A percentile compares a stretch with the other conserved stretches of the same genome.
Conservation (phyloP, 2,329 filamentous ascomycete genomes). For the Apiospora koreana region DNA sequence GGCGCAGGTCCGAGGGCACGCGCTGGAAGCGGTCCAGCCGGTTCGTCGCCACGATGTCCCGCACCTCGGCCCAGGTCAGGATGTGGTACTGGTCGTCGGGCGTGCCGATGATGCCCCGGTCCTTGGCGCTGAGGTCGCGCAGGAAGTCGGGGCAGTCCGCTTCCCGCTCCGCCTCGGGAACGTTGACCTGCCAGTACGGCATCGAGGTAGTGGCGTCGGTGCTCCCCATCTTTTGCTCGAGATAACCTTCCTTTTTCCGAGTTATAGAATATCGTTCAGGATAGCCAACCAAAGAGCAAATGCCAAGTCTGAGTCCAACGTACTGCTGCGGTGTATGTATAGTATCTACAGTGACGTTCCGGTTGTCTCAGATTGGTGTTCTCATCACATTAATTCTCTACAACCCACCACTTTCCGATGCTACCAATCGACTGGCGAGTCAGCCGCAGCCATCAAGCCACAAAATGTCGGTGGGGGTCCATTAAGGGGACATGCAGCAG, state of each 20-base stretch:
- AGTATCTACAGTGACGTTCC: background rate
- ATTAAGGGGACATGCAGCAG: background rate
- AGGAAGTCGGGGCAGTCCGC: slow-evolving; percentile 73
- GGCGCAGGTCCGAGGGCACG: slow-evolving; percentile 73
- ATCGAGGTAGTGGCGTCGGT: slow-evolving; percentile 24
- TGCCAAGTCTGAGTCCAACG: background rate
- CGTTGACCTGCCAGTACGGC: slow-evolving; percentile 84
- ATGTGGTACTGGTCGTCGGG: slow-evolving; percentile 65
- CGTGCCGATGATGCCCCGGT: slow-evolving; percentile 68
- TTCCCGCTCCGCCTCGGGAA: slow-evolving; percentile 63
- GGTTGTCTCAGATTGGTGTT: background rate
- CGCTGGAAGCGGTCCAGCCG: slow-evolving; percentile 76
- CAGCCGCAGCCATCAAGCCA: slow-evolving; percentile 1
- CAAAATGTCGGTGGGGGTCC: background rate
- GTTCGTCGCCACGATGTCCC: slow-evolving; percentile 62
- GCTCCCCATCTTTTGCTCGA: slow-evolving; percentile 37
- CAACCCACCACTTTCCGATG: background rate
- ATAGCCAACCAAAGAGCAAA: background rate
- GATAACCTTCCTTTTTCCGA: background rate
- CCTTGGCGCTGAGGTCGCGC: slow-evolving; percentile 63
- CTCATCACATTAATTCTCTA: background rate
- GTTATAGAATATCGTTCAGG: background rate
- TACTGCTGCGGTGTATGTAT: background rate
- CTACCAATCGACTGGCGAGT: background rate
- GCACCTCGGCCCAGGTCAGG: slow-evolving; percentile 71